phyloP scores from a whole-genome alignment of 768 basidiomycete genomes.

The Lactifluus volemus region DNA sequence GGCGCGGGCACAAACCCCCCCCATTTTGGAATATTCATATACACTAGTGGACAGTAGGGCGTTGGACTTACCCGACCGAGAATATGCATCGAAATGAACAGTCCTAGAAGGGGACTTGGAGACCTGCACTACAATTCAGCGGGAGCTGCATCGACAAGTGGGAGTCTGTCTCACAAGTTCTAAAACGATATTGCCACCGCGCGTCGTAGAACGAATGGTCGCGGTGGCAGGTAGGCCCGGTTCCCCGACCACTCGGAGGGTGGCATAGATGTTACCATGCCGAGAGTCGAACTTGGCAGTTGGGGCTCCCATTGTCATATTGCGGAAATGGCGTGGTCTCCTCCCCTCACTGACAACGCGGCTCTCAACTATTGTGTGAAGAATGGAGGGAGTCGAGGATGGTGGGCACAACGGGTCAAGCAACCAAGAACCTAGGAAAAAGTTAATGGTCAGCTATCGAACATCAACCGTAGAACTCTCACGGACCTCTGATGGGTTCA shows the following conservation, averaged over 20 bases:
- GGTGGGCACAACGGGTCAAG: slow-evolving; percentile 8
- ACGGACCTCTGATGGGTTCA: slow-evolving; percentile 9
- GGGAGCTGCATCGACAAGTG: neutral
- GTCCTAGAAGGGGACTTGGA: slow-evolving; percentile 1
- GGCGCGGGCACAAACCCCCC: neutral
- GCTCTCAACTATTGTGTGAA: neutral
- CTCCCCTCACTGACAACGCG: neutral
- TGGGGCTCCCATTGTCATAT: slow-evolving; percentile 1
- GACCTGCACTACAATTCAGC: neutral
- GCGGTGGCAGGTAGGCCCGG: neutral
- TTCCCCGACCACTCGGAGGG: slow-evolving; percentile 2
- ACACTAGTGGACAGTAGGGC: neutral
- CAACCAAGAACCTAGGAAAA: slow-evolving; percentile 11
- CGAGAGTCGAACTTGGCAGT: slow-evolving; percentile 9
- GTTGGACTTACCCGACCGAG: slow-evolving; percentile 7
- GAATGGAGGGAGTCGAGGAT: neutral
- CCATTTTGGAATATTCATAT: slow-evolving; percentile 5
- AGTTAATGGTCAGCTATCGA: neutral
- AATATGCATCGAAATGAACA: slow-evolving; percentile 14
- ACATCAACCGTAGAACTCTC: neutral
- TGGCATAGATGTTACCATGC: slow-evolving; percentile 5
- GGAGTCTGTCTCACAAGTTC: slow-evolving; percentile 6
- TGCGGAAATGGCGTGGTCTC: slow-evolving; percentile 3
- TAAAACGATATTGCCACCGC: slow-evolving; percentile 11
- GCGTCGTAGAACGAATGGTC: slow-evolving; percentile 7